Base-by-base conservation (phyloP, 2,329 filamentous ascomycete species). In the Thielaviopsis punctulata region DNA sequence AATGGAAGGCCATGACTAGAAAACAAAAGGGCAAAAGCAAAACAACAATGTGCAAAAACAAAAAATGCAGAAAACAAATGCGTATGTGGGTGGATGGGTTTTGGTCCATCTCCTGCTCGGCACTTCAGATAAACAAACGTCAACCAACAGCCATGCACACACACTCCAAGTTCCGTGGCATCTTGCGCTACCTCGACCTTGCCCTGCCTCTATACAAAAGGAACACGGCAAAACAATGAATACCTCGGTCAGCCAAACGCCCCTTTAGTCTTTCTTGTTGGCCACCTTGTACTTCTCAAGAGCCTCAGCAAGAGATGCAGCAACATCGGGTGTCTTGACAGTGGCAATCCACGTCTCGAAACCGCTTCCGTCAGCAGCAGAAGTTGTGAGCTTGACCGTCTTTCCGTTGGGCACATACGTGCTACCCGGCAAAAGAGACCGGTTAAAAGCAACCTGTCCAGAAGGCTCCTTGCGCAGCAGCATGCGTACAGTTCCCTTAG, bases 401-500 rank as follows among this genome's bases (percentile, higher is more conserved):
- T 81, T 84, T 10, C 70, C 69, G 24, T 73, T 71, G 6, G 72
- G 68, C 60, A 75, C 76, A 68, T 88, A 89, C 4, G 70, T 69
- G 50, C 80, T 66, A n/a, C 73, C 68, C 1, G 77, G 68, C 30
- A 86, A 65, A 48, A 89, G 64, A 19, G 71, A 65, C 58, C 81
- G 77, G 66, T 93, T 93, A 60, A 93, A 68, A 3, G 83, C 75
- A 46, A 90, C 70, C 39, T 82, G 76, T 15, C 86, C 86, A 56
- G 80, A 75, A 0, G 85, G 84, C 57, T 88, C 83, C n/a, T 78
- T 77, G 48, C 86, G 79, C 56, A 89, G 67, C 19, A 93, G 67
- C 45, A 92, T 68, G 41, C 86, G 78, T 3, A 80, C 75, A 24
- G 74, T 72, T 19, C 76, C 77, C 0, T 79, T 85, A 15, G 73